Evolutionary conservation across 495 filamentous ascomycete genomes (phyloP).

Genomic region (Penicillium bovifimosum): DNA sequence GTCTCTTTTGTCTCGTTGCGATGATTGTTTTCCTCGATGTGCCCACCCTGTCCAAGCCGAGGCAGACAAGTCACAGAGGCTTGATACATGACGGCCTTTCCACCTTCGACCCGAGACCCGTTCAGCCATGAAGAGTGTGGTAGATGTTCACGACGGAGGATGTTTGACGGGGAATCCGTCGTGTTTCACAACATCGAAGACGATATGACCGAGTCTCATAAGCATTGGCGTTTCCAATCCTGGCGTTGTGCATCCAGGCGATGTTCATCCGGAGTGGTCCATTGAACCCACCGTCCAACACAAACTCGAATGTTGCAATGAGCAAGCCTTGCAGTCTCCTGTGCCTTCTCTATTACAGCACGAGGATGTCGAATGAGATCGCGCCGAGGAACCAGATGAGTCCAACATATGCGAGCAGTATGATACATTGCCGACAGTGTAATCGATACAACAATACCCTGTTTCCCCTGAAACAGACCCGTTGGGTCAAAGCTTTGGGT

Average conservation of each 20-base stretch:
- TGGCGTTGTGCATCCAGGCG: too few relatives aligned
- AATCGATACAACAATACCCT: neutral
- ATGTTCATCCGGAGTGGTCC: too few relatives aligned
- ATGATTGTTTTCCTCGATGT: neutral
- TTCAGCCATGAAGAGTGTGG: neutral
- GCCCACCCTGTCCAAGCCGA: too few relatives aligned
- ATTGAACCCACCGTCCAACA: too few relatives aligned
- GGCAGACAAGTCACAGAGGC: neutral
- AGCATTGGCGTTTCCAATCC: too few relatives aligned
- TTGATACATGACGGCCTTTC: neutral
- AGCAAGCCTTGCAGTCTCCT: neutral
- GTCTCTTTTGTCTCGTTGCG: neutral
- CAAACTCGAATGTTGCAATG: neutral
- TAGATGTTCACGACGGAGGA: neutral
- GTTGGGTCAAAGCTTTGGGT: too few relatives aligned
- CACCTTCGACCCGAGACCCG: too few relatives aligned
- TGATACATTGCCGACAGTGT: neutral
- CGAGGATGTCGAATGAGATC: neutral
- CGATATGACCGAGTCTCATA: too few relatives aligned
- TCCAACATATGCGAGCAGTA: neutral
- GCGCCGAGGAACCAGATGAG: neutral
- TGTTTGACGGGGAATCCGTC: too few relatives aligned
- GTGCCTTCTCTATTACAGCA: neutral
- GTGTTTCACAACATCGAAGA: too few relatives aligned
- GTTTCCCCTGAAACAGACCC: too few relatives aligned